Conservation (phyloP, 192 early-diverging fungal genomes). For the Mortierella hygrophila region DNA sequence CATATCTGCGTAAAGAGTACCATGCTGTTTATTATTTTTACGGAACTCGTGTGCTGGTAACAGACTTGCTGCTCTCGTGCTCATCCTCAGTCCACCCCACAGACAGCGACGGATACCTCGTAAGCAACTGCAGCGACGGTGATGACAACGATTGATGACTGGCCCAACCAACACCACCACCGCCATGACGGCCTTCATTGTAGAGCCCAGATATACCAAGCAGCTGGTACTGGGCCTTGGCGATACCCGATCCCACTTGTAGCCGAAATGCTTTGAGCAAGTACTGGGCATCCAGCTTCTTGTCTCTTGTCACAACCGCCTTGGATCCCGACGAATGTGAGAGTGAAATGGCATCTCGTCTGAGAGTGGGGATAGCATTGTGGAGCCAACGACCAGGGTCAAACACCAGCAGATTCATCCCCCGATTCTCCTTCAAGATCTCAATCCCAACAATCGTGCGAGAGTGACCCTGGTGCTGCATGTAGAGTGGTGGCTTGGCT, state of each 20-base stretch:
- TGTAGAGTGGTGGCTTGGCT: constrained; percentile 71
- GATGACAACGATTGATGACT: neutral
- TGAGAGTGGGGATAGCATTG: constrained; percentile 29
- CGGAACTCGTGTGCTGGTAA: constrained; percentile 36
- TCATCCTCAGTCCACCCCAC: constrained; percentile 45
- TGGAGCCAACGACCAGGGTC: constrained; percentile 68
- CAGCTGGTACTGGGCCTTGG: constrained; percentile 40
- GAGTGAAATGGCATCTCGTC: neutral
- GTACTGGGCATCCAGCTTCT: constrained; percentile 29
- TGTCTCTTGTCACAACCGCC: neutral
- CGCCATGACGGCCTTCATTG: neutral
- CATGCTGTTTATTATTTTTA: neutral
- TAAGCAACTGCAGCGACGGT: constrained; percentile 12
- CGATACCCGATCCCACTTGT: neutral
- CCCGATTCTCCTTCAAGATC: constrained; percentile 41
- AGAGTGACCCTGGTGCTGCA: constrained; percentile 81
- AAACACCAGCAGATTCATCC: constrained; percentile 68
- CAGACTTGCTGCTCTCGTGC: constrained; percentile 19
- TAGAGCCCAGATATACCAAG: constrained; percentile 41
- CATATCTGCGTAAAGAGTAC: neutral
- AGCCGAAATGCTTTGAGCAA: constrained; percentile 46
- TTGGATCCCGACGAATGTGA: constrained; percentile 10
- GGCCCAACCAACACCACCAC: neutral
- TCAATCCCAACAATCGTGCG: constrained; percentile 75
- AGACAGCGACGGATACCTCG: constrained; percentile 8